Conservation (phyloP, 176 grass and related monocot species). For the Zoysia pacifica region DNA sequence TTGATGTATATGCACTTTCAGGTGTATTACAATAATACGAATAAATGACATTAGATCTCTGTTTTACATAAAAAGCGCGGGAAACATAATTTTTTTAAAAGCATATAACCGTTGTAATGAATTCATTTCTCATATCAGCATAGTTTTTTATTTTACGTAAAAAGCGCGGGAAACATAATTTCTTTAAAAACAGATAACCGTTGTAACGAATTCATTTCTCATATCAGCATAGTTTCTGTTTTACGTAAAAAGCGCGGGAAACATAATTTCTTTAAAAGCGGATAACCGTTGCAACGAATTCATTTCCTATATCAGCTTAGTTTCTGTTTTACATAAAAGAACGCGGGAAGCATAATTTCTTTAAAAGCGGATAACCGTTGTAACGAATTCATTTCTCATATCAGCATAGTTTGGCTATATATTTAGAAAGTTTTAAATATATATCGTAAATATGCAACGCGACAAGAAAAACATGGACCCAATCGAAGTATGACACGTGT, state of each 20-base stretch:
- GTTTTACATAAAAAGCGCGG: background rate
- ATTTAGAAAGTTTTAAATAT: background rate
- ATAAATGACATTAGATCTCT: background rate
- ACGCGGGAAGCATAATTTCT: accelerated
- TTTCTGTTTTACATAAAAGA: background rate
- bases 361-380: background rate
- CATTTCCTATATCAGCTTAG: background rate
- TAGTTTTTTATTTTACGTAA: background rate
- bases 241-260: background rate
- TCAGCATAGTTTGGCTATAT: background rate
- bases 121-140: background rate
- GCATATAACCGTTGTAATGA: background rate
- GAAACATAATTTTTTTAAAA: background rate
- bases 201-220: background rate
- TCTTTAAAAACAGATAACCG: background rate
- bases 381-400: background rate
- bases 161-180: accelerated
- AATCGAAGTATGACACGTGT: background rate
- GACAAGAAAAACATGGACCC: background rate
- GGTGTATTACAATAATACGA: background rate
- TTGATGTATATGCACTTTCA: background rate
- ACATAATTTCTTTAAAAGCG: accelerated
- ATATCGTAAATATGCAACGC: background rate
- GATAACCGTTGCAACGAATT: background rate
- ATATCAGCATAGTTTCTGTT: background rate